phyloP scores from a whole-genome alignment of 2,329 filamentous ascomycete species.

The Beauveria sp. region DNA sequence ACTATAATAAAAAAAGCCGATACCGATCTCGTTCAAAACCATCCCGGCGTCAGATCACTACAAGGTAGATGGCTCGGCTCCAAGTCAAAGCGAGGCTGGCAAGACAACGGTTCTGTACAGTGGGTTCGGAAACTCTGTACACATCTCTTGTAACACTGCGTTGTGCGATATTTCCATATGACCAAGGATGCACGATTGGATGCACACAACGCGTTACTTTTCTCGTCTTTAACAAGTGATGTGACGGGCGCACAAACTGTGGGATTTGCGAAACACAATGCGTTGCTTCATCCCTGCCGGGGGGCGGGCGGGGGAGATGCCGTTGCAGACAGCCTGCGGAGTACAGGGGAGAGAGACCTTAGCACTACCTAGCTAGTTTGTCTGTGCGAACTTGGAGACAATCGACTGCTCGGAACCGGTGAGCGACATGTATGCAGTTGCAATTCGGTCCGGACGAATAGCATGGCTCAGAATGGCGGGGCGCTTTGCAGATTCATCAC shows the following conservation, averaged over 20 bases:
- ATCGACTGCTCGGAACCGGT: too few relatives aligned
- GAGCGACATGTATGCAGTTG: too few relatives aligned
- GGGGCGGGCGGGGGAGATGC: background rate
- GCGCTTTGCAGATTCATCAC: too few relatives aligned
- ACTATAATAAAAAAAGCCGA: background rate
- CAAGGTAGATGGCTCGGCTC: background rate
- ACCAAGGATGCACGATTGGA: background rate
- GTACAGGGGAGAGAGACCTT: too few relatives aligned
- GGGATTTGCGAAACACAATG: constrained; percentile 3
- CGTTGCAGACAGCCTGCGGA: background rate
- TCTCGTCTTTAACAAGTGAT: background rate
- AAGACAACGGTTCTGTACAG: too few relatives aligned
- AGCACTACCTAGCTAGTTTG: background rate
- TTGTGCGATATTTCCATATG: background rate
- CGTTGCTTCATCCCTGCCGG: background rate
- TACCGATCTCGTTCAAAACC: background rate
- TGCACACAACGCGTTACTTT: background rate
- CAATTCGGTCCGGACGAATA: too few relatives aligned
- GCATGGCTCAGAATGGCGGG: too few relatives aligned
- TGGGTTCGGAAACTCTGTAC: background rate
- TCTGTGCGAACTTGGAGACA: too few relatives aligned
- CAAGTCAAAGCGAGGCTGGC: background rate
- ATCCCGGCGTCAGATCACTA: background rate
- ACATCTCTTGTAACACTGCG: background rate
- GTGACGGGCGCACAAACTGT: background rate